Evolutionary conservation across 192 early-diverging fungal species (phyloP), one percentile per base, ranked within the genome.

Genomic region (Backusella luteola): DNA sequence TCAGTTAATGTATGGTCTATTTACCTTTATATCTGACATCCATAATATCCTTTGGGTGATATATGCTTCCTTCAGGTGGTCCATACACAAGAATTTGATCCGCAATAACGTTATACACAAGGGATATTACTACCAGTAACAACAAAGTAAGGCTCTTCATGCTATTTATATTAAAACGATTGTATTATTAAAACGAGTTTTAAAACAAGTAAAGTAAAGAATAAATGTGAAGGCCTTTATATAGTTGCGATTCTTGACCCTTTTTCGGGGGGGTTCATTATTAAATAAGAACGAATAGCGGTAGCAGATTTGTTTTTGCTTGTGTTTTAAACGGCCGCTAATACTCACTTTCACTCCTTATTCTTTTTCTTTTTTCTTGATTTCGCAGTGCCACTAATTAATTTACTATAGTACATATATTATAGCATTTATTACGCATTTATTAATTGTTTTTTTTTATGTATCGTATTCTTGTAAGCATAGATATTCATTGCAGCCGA

Each of bases 11-110:
- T 71, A 11, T n/a, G 9, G 26, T 32, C 26, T 73, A 11, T 0
- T 0, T 73, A 73, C 44, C 71, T 53, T 23, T 34, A 53, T 49
- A 49, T 52, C 49, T 26, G n/a, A 73, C 26, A 49, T 73, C 71
- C 34, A 73, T 59, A 4, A 69, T 38, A 38, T 69, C 68, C 21
- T 69, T 39, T 41, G 68, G 52, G 6, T 38, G 34, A 21, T 73
- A 73, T 26, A 35, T 4, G 5, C 46, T 34, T 35, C 32, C 19
- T 49, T 17, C 32, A 34, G 34, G 15, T 4, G 32, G 49, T 26
- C 49, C 46, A 35, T 73, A 49, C 5, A 52, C 56, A 34, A 52
- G 6, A 36, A 35, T 35, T 53, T 73, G 42, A 15, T 53, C 44
- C 3, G 17, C 34, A 56, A 73, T 36, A 12, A 73, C 34, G 8